These are phyloP conservation scores for Penicillium psychrofluorescens DNA, from an alignment of 495 filamentous ascomycete species.

Conservation along the genomic window DNA sequence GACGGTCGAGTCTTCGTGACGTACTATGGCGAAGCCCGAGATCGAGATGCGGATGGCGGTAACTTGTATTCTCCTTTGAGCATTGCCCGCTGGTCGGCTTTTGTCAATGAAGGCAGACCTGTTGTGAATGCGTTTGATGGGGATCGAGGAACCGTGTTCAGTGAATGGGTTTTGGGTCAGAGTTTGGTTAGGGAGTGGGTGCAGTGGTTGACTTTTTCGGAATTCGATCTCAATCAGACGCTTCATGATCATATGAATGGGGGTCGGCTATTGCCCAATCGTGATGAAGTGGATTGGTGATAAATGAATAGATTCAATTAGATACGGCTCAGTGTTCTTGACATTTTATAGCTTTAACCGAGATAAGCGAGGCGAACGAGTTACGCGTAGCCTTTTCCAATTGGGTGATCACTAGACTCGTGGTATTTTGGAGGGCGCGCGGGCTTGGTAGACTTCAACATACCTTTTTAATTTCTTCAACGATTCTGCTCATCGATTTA, in stretches of 20 bases:
- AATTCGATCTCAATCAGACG: constrained; percentile 6
- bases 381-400: no score
- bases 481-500: no score
- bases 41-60: neutral
- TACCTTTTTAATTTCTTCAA: no score
- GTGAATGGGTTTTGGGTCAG: constrained; percentile 2
- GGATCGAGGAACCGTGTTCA: neutral
- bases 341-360: no score
- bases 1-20: neutral
- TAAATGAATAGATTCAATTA: no score
- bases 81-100: neutral
- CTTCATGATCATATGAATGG: constrained; percentile 4
- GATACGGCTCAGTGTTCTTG: no score
- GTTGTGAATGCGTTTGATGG: neutral
- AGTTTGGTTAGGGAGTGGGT: constrained; percentile 3
- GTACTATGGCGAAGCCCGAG: neutral
- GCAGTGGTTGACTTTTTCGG: constrained; percentile 1
- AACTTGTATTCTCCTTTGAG: neutral
- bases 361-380: no score
- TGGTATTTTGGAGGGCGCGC: no score
- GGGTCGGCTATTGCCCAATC: constrained; percentile 1
- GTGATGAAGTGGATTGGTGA: constrained; percentile 4
- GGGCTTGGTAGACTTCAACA: no score
- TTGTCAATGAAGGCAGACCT: neutral
- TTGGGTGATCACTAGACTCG: no score